These are phyloP conservation scores for Amaranthus palmeri DNA, from an alignment of 148 eudicot species.

Conservation along the genomic window DNA sequence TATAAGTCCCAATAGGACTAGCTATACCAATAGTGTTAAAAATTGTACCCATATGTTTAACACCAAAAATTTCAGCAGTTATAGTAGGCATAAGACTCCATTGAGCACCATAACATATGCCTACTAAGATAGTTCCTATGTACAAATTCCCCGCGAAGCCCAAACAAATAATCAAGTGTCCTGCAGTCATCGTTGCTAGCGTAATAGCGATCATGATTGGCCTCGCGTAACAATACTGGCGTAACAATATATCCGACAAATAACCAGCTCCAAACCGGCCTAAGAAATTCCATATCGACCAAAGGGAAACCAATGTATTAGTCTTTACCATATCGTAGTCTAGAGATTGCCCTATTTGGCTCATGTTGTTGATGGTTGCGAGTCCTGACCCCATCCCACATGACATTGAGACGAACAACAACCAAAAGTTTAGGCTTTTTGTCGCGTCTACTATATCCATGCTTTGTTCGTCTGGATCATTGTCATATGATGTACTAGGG, in stretches of 20 bases:
- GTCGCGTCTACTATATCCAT: slow-evolving; percentile 49
- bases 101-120: slow-evolving; percentile 75
- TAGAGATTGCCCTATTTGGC: slow-evolving; percentile 76
- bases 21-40: slow-evolving; percentile 74
- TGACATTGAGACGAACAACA: slow-evolving; percentile 62
- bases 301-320: slow-evolving; percentile 65
- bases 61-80: slow-evolving; percentile 67
- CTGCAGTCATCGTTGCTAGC: slow-evolving; percentile 59
- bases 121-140: slow-evolving; percentile 60
- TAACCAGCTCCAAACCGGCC: slow-evolving; percentile 84
- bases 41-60: slow-evolving; percentile 70
- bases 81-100: slow-evolving; percentile 87
- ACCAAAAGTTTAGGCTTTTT: slow-evolving; percentile 59
- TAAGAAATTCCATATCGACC: slow-evolving; percentile 88
- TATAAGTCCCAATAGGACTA: slow-evolving; percentile 69
- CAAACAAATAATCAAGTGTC: slow-evolving; percentile 53
- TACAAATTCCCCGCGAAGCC: slow-evolving; percentile 73
- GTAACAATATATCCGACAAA: slow-evolving; percentile 58
- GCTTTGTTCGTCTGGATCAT: slow-evolving; percentile 18
- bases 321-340: slow-evolving; percentile 40
- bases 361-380: slow-evolving; percentile 77
- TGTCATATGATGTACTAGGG: slow-evolving; percentile 20
- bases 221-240: slow-evolving; percentile 49
- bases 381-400: slow-evolving; percentile 86
- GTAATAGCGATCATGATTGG: slow-evolving; percentile 53